Evolutionary conservation across 371 early-diverging fungal species (phyloP).

Genomic region (Zychaea mexicana): DNA sequence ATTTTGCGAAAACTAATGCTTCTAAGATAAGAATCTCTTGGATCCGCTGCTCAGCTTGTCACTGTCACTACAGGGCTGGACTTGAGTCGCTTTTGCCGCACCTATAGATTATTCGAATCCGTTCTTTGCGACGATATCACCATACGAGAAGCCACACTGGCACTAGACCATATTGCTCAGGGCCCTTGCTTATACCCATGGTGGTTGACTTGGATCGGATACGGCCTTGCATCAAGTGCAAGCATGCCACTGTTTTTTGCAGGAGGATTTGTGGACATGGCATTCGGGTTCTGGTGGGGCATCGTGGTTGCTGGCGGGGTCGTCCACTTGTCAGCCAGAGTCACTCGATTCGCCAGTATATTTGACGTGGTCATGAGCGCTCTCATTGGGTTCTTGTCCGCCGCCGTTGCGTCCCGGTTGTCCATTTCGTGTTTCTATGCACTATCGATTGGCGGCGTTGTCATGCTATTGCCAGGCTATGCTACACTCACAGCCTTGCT

Average conservation of each 20-base stretch:
- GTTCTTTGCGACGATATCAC: conserved; percentile 47
- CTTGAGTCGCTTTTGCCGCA: conserved; percentile 54
- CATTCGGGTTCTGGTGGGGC: conserved; percentile 40
- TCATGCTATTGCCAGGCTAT: conserved; percentile 67
- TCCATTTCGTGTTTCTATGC: conserved; percentile 53
- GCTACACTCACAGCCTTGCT: conserved; percentile 69
- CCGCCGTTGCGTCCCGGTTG: conserved; percentile 27
- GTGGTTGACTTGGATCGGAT: conserved; percentile 54
- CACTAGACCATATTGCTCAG: conserved; percentile 50
- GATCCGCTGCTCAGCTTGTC: conserved; percentile 62
- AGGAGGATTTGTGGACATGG: conserved; percentile 58
- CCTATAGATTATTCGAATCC: conserved; percentile 58
- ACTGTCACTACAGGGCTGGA: conserved; percentile 53
- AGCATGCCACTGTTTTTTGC: conserved; percentile 62
- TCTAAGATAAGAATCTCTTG: conserved; percentile 18
- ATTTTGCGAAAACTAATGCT: not conserved
- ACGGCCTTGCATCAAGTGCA: conserved; percentile 55
- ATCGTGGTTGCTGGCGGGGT: conserved; percentile 52
- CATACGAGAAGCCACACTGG: conserved; percentile 55
- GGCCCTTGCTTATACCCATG: conserved; percentile 41
- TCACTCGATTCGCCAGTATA: conserved; percentile 62
- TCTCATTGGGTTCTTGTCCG: conserved; percentile 58
- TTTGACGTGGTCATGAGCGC: conserved; percentile 63
- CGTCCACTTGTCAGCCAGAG: conserved; percentile 51
- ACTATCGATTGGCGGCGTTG: conserved; percentile 62